Conservation (phyloP, 1,284 basidiomycete genomes). For the Coniophora puteana region DNA sequence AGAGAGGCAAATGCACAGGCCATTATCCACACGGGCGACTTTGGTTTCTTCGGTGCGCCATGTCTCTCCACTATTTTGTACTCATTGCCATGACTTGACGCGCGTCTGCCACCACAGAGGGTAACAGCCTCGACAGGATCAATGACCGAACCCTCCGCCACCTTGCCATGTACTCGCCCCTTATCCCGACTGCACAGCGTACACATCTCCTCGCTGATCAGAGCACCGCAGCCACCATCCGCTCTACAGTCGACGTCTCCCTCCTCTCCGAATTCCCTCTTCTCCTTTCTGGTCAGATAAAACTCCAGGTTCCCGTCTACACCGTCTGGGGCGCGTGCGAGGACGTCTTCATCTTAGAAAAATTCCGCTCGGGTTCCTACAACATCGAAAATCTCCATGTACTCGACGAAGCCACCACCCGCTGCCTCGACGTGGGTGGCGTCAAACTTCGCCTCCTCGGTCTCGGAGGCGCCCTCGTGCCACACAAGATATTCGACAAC, state of each 20-base stretch:
- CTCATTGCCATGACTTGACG: constrained; percentile 13
- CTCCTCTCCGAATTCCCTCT: constrained; percentile 93
- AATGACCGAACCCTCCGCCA: constrained; percentile 95
- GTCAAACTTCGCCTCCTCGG: constrained; percentile 92
- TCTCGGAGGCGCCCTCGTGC: constrained; percentile 92
- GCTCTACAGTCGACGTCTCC: constrained; percentile 64
- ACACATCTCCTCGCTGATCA: constrained; percentile 73
- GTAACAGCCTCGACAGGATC: constrained; percentile 82
- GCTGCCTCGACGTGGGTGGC: constrained; percentile 88
- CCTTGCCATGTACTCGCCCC: constrained; percentile 96
- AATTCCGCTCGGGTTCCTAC: constrained; percentile 83
- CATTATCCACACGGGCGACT: constrained; percentile 98
- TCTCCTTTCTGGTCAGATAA: constrained; percentile 84
- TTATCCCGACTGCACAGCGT: constrained; percentile 82
- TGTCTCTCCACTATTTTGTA: constrained; percentile 4
- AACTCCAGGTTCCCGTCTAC: constrained; percentile 89
- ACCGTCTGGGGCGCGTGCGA: constrained; percentile 98
- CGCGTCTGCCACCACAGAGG: constrained; percentile 45
- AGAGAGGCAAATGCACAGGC: constrained; percentile 87
- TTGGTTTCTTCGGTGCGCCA: constrained; percentile 90
- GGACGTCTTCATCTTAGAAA: constrained; percentile 91
- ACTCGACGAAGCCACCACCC: constrained; percentile 92
- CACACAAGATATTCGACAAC: constrained; percentile 97
- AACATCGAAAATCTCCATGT: constrained; percentile 85
- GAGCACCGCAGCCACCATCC: constrained; percentile 55